Percentiles rank a stretch among this genome's conserved stretches.
phyloP scores from a whole-genome alignment of 2,329 filamentous ascomycete genomes.

The Stenocarpella maydis region DNA sequence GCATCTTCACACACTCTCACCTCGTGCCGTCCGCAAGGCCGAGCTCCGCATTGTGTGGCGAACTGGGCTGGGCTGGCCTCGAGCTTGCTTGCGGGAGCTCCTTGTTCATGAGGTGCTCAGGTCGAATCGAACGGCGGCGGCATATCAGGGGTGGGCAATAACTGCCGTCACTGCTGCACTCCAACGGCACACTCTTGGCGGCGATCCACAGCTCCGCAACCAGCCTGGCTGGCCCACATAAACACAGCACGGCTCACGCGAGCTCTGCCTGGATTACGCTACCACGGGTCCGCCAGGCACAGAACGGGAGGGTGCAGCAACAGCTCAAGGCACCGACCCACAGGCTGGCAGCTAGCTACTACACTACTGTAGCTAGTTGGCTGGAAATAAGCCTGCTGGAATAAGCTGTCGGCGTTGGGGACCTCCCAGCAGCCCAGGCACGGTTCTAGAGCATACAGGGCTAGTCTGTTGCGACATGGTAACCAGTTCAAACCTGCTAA shows the following conservation, averaged over 20 bases:
- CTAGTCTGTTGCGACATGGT: conserved; percentile 19
- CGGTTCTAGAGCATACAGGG: background rate
- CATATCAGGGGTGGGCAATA: background rate
- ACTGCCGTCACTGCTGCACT: background rate
- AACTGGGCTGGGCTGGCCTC: background rate
- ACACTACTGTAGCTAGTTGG: background rate
- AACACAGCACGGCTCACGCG: conserved; percentile 22
- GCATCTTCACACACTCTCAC: background rate
- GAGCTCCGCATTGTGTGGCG: conserved; percentile 1
- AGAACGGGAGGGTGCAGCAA: conserved; percentile 23
- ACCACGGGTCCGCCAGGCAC: conserved; percentile 24
- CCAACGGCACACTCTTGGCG: background rate
- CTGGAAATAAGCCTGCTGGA: background rate
- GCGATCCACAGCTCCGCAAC: conserved; percentile 16
- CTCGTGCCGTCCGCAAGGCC: background rate
- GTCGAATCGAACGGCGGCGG: background rate
- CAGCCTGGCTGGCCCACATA: conserved; percentile 20
- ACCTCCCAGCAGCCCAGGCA: background rate
- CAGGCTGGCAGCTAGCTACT: conserved; percentile 1
- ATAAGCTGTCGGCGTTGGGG: conserved; percentile 15
- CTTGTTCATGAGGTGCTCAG: background rate
- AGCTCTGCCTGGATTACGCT: conserved; percentile 19
- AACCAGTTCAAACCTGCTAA: conserved; percentile 6
- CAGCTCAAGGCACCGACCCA: conserved; percentile 24
- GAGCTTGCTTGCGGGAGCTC: background rate